Conservation (phyloP, 2,329 filamentous ascomycete genomes). For the Penicillium sp. region DNA sequence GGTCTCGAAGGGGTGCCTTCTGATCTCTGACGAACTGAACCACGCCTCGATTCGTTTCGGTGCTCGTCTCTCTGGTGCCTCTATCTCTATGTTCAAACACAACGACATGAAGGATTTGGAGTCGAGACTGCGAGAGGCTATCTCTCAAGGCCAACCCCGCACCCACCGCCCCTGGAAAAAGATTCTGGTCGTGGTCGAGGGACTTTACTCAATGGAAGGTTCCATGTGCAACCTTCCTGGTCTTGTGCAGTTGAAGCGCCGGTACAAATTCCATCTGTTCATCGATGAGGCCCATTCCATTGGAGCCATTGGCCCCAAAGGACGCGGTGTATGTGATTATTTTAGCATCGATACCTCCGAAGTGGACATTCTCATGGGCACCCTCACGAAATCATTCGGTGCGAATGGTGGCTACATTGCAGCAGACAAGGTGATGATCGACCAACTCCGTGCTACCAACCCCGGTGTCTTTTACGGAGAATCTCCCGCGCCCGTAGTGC, state of each 20-base stretch:
- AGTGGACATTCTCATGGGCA: constrained; percentile 96
- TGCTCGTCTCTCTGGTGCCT: constrained; percentile 86
- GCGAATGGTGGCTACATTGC: constrained; percentile 96
- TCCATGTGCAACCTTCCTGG: constrained; percentile 98
- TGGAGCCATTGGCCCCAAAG: constrained; percentile 82
- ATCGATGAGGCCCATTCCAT: constrained; percentile 96
- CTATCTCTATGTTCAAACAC: constrained; percentile 96
- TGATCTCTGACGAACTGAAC: constrained; percentile 96
- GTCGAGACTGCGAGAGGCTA: constrained; percentile 80
- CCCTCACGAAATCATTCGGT: constrained; percentile 95
- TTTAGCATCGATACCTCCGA: constrained; percentile 85
- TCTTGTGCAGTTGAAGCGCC: constrained; percentile 79
- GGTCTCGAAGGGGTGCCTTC: constrained; percentile 86
- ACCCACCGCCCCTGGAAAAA: constrained; percentile 99
- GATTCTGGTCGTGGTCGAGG: constrained; percentile 93
- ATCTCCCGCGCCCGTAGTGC: constrained; percentile 78
- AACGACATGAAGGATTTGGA: constrained; percentile 92
- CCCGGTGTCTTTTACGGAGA: constrained; percentile 85
- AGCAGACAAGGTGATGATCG: constrained; percentile 83
- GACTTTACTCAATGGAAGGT: constrained; percentile 98
- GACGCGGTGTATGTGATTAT: constrained; percentile 95
- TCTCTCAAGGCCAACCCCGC: constrained; percentile 93
- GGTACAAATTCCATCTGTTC: constrained; percentile 96
- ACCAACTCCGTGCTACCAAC: constrained; percentile 84
- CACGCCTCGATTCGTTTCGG: constrained; percentile 97